These are phyloP conservation scores for Fusarium xylarioides DNA, from an alignment of 2,329 filamentous ascomycete genomes.

Conservation along the genomic window DNA sequence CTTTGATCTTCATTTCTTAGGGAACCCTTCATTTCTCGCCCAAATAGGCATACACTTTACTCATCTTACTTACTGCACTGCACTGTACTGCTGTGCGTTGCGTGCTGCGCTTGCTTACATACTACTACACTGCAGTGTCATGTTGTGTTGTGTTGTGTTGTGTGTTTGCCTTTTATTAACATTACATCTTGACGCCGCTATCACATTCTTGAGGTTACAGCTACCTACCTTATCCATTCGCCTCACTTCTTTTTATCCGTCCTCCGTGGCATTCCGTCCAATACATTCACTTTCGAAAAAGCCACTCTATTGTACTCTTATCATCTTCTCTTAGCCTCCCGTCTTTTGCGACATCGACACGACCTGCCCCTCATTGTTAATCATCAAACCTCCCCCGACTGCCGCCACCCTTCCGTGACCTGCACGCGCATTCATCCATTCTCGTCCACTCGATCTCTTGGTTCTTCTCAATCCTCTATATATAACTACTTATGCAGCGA, in stretches of 20 bases:
- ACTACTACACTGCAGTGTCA: neutral
- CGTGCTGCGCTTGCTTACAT: neutral
- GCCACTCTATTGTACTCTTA: constrained; percentile 7
- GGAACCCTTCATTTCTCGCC: constrained; percentile 11
- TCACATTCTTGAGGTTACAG: constrained; percentile 27
- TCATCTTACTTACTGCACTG: neutral
- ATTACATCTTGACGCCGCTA: constrained; percentile 8
- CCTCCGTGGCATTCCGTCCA: constrained; percentile 10
- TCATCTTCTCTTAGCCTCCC: constrained; percentile 10
- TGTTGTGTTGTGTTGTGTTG: neutral
- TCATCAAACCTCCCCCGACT: constrained; percentile 13
- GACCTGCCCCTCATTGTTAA: constrained; percentile 20
- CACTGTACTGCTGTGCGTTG: neutral
- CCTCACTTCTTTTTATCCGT: neutral
- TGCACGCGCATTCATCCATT: neutral
- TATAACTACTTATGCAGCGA: constrained; percentile 21
- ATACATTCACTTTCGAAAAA: neutral
- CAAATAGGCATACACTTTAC: neutral
- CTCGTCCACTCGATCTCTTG: neutral
- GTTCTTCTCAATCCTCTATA: constrained; percentile 3
- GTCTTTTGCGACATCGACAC: constrained; percentile 4
- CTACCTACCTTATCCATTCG: neutral
- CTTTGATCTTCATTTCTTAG: constrained; percentile 26
- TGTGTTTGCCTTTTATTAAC: neutral
- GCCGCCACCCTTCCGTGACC: neutral